Evolutionary conservation across 441 rosid species (phyloP).

Genomic region (Populus tomentosa): DNA sequence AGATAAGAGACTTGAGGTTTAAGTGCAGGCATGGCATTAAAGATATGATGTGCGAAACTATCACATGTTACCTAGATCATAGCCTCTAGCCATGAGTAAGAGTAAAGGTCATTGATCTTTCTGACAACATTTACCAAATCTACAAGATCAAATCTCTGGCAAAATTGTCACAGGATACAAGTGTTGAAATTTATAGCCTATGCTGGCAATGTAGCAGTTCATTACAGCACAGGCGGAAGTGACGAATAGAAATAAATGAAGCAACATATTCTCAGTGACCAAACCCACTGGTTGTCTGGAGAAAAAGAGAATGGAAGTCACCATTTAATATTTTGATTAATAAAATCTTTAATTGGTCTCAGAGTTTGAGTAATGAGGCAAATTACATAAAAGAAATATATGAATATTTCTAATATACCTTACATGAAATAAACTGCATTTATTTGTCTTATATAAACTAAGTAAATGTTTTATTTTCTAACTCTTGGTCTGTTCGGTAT

Average conservation of each 20-base stretch:
- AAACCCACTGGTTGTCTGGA: background rate
- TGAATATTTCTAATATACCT: no score
- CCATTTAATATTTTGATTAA: no score
- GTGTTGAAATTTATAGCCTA: background rate
- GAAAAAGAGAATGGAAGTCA: no score
- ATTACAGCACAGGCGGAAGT: background rate
- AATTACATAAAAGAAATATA: no score
- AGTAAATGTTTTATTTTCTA: no score
- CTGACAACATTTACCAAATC: background rate
- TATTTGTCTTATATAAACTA: no score
- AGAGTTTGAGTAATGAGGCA: no score
- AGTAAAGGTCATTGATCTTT: slow-evolving; percentile 1
- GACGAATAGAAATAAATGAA: slow-evolving; percentile 12
- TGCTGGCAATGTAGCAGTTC: background rate
- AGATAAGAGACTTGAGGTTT: slow-evolving; percentile 60
- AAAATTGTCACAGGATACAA: background rate
- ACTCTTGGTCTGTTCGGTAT: background rate
- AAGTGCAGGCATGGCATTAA: slow-evolving; percentile 44
- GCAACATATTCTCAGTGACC: background rate
- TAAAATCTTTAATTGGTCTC: no score
- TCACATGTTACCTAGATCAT: slow-evolving; percentile 29
- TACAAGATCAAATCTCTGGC: background rate
- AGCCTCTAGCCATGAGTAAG: slow-evolving; percentile 34
- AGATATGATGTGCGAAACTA: slow-evolving; percentile 48
- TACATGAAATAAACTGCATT: no score